Evolutionary conservation across 2,329 filamentous ascomycete species (phyloP).

Genomic region (Clonostachys byssicola): DNA sequence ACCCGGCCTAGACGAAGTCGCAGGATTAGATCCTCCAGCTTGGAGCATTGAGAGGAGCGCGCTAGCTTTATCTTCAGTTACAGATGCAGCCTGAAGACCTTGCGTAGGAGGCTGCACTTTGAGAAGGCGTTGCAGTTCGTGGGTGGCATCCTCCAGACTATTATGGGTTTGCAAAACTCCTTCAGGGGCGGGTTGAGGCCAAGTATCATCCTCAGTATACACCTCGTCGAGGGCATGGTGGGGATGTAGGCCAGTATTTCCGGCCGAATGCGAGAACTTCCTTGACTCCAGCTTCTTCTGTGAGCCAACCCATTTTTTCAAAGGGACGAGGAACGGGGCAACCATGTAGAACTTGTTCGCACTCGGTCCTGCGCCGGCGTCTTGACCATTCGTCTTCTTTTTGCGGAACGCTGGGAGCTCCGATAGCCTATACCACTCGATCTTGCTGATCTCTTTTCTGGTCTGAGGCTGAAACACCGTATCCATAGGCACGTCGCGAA

Average conservation of each 20-base stretch:
- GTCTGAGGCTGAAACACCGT: slow-evolving; percentile 86
- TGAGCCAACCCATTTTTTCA: slow-evolving; percentile 88
- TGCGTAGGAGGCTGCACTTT: slow-evolving; percentile 51
- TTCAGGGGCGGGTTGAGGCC: slow-evolving; percentile 27
- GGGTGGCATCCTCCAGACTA: slow-evolving; percentile 44
- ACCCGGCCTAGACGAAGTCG: slow-evolving; percentile 6
- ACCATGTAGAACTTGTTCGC: slow-evolving; percentile 98
- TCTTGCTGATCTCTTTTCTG: slow-evolving; percentile 95
- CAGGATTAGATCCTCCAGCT: slow-evolving; percentile 13
- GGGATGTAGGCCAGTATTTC: slow-evolving; percentile 35
- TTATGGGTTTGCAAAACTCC: slow-evolving; percentile 25
- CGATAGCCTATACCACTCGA: slow-evolving; percentile 88
- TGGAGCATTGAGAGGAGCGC: slow-evolving; percentile 51
- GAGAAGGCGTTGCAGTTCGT: slow-evolving; percentile 49
- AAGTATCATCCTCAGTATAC: slow-evolving; percentile 59
- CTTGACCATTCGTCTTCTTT: slow-evolving; percentile 43
- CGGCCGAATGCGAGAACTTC: slow-evolving; percentile 32
- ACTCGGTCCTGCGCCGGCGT: slow-evolving; percentile 51
- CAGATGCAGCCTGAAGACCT: slow-evolving; percentile 30
- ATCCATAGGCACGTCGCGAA: slow-evolving; percentile 82
- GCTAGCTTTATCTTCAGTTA: slow-evolving; percentile 39
- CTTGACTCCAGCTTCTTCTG: slow-evolving; percentile 69
- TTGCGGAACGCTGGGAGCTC: slow-evolving; percentile 81
- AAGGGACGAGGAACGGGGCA: slow-evolving; percentile 78
- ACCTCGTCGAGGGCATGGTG: slow-evolving; percentile 44